A percentile compares a stretch with the other conserved stretches of the same genome.
phyloP scores from a whole-genome alignment of 2,329 filamentous ascomycete genomes.

The Corynespora cassiicola region DNA sequence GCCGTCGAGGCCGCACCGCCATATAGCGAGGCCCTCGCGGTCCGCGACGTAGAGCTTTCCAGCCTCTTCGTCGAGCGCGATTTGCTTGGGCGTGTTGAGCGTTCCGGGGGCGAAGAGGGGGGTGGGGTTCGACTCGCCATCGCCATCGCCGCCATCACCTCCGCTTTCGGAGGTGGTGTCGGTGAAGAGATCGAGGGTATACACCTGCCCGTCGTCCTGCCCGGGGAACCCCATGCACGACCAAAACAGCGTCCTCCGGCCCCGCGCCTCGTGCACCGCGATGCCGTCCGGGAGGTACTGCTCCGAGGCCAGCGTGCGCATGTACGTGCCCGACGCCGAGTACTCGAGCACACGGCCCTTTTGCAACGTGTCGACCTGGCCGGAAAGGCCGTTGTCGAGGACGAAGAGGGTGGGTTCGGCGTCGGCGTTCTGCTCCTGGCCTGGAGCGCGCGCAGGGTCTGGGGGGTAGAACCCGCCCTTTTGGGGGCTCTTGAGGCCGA shows the following conservation, averaged over 20 bases:
- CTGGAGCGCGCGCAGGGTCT: too few relatives aligned
- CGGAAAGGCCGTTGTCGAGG: slow-evolving; percentile 1
- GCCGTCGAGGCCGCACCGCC: slow-evolving; percentile 45
- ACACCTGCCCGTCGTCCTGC: slow-evolving; percentile 49
- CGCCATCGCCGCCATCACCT: too few relatives aligned
- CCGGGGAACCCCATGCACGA: slow-evolving; percentile 11
- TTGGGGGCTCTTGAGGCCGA: slow-evolving; percentile 50
- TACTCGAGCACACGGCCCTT: slow-evolving; percentile 22
- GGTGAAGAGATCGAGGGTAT: too few relatives aligned
- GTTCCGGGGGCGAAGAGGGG: slow-evolving; percentile 51
- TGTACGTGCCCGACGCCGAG: slow-evolving; percentile 12
- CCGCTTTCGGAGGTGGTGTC: too few relatives aligned
- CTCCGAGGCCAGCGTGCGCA: slow-evolving; percentile 3
- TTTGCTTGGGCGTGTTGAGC: slow-evolving; percentile 57
- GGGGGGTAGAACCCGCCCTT: slow-evolving; percentile 48
- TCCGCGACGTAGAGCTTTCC: slow-evolving; percentile 50
- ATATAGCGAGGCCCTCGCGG: slow-evolving; percentile 48
- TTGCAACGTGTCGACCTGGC: neutral
- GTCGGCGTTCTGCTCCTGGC: too few relatives aligned
- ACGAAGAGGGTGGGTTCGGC: neutral
- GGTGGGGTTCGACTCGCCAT: slow-evolving; percentile 54
- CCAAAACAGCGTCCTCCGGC: slow-evolving; percentile 34
- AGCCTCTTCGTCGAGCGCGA: slow-evolving; percentile 28
- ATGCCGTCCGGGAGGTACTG: slow-evolving; percentile 32
- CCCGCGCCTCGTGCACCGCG: slow-evolving; percentile 14